Base-by-base conservation (phyloP, 495 filamentous ascomycete species). In the Neurospora terricola region DNA sequence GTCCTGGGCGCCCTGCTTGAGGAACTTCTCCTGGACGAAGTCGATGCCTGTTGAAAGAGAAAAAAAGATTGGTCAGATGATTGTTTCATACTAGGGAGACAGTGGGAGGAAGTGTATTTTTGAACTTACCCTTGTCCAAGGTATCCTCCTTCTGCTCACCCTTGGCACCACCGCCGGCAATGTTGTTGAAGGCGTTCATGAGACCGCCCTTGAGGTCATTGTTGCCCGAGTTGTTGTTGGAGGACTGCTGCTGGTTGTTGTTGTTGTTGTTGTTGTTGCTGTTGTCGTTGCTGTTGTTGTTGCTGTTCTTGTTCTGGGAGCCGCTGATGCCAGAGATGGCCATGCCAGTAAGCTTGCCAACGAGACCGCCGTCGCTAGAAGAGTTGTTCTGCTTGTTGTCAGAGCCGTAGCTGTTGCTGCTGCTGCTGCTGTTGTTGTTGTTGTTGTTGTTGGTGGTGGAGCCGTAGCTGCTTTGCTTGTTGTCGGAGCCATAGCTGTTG, bases 71-170 rank as follows among this genome's bases (percentile, higher is more conserved):
- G 23, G 12, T 38, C 27, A 68, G 14, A 18, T 38, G 73, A 30
- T 72, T 66, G 43, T 39, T 39, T 27, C 23, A 30, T 12, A 5
- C 6, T 11, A 34, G 7, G 66, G 12, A 39, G 34, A 42, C 37
- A 23, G 42, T 30, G 69, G 6, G 1, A 68, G 14, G 8, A 27
- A 10, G 16, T 59, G 27, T 34, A 34, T 34, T 4, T n/a, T 14
- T 34, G 30, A 18, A 73, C 70, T 34, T 77, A 89, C 88, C 88
- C 77, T 92, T 91, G 77, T 91, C 90, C 37, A 91, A 84, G 0
- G 74, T 77, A 79, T 92, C 91, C 78, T 92, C 90, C 48, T 91
- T 89, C 84, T 92, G 87, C 86, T 93, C 91, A 76, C 88, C 86
- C 76, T 87, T 83, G 68, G 79, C 82, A 40, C 91, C 90, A 54